A percentile compares a stretch with the other conserved stretches of the same genome.
These are phyloP conservation scores for Apiotrichum akiyoshidainum DNA, from an alignment of 1,284 basidiomycete genomes.

Conservation along the genomic window DNA sequence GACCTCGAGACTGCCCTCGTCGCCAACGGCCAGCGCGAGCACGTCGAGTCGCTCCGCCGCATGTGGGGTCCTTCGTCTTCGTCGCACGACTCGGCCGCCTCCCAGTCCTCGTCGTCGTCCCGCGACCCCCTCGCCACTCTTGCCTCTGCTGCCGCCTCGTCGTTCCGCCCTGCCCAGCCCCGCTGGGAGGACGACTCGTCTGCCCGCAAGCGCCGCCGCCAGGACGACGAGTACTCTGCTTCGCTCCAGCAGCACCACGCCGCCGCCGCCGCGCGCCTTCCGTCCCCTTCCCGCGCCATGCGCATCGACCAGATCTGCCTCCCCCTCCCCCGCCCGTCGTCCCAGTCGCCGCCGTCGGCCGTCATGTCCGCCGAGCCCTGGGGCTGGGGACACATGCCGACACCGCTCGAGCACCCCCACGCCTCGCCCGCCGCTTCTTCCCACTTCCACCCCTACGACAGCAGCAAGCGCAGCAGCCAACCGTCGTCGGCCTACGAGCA, in stretches of 20 bases:
- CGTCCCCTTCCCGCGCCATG: slow-evolving; percentile 18
- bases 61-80: slow-evolving; percentile 20
- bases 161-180: slow-evolving; percentile 7
- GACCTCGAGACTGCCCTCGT: slow-evolving; percentile 37
- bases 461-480: background rate
- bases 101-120: slow-evolving; percentile 5
- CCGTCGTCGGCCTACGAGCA: slow-evolving; percentile 5
- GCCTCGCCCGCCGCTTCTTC: too few relatives aligned
- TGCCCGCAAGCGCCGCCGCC: slow-evolving; percentile 14
- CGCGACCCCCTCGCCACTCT: slow-evolving; percentile 22
- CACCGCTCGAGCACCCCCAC: background rate
- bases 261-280: slow-evolving; percentile 7
- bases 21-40: slow-evolving; percentile 27
- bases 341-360: background rate
- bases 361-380: slow-evolving; percentile 1
- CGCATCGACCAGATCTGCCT: slow-evolving; percentile 19
- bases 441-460: slow-evolving; percentile 1
- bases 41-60: slow-evolving; percentile 32
- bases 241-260: background rate
- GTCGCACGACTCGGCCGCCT: background rate
- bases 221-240: slow-evolving; percentile 14
- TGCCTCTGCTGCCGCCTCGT: slow-evolving; percentile 19
- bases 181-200: slow-evolving; percentile 13
- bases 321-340: slow-evolving; percentile 8
- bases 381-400: slow-evolving; percentile 5